phyloP scores from a whole-genome alignment of 352 stramenopile genomes.

The Phytophthora crassamura region DNA sequence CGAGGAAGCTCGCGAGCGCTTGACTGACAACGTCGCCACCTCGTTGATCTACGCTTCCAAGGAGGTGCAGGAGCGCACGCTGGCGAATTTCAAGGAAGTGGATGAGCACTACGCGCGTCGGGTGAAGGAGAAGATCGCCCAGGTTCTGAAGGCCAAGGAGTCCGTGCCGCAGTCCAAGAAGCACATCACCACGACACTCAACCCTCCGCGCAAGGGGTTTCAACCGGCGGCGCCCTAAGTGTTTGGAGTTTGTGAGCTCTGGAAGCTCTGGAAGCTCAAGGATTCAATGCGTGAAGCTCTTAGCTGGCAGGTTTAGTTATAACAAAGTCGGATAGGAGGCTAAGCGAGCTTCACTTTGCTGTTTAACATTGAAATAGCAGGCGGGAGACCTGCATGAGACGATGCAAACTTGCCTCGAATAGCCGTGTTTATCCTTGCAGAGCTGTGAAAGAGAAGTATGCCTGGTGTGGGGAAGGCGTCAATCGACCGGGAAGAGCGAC shows the following conservation, averaged over 20 bases:
- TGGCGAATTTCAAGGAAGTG: slow-evolving; percentile 45
- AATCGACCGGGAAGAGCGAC: slow-evolving; percentile 34
- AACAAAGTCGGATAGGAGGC: too few relatives aligned
- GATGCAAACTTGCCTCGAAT: neutral
- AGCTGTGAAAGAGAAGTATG: slow-evolving; percentile 18
- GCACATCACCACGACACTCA: slow-evolving; percentile 31
- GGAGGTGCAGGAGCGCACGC: slow-evolving; percentile 35
- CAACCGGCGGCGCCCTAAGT: slow-evolving; percentile 36
- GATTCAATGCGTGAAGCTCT: too few relatives aligned
- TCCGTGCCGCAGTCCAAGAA: slow-evolving; percentile 37
- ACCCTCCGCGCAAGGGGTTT: slow-evolving; percentile 42
- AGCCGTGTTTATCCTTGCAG: too few relatives aligned
- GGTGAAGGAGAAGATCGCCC: slow-evolving; percentile 46
- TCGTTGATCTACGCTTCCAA: slow-evolving; percentile 58
- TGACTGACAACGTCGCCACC: slow-evolving; percentile 80
- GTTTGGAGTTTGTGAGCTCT: too few relatives aligned
- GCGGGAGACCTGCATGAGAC: slow-evolving; percentile 4
- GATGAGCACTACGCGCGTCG: slow-evolving; percentile 41
- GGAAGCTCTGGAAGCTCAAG: too few relatives aligned
- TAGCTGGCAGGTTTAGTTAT: too few relatives aligned
- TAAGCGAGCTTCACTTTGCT: too few relatives aligned
- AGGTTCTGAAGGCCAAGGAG: slow-evolving; percentile 37
- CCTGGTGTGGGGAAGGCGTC: neutral
- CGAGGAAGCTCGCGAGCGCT: slow-evolving; percentile 53
- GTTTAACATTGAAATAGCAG: too few relatives aligned